Base-by-base conservation (phyloP, 768 basidiomycete genomes). In the Pleurotus tuoliensis region DNA sequence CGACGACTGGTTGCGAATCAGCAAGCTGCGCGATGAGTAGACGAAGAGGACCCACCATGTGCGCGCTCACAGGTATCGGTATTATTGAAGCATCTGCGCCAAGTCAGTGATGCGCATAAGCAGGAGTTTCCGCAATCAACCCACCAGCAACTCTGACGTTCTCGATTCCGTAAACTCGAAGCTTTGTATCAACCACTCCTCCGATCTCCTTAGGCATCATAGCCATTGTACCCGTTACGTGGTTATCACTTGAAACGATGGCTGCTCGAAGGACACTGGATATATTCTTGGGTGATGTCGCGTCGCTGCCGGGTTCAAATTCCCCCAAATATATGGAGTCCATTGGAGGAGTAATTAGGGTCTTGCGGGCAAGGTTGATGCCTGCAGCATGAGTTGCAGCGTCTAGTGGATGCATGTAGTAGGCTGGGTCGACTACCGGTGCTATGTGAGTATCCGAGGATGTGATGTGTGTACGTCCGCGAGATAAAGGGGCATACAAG, bases 381-480 rank as follows among this genome's bases (percentile, higher is more conserved):
- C 66, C 68, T 22, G 65, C 69, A 15, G 71, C 65, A 18, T 74
- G 69, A 3, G 69, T 57, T 1, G 67, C 62, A 8, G 69, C 55
- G 56, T 75, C 74, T 12, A 69, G 46, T 1, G 69, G 67, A 51
- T 72, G 70, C 0, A 67, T 53, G 59, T 72, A 71, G 56, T 75
- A 83, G 41, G 76, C 76, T 0, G 82, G 80, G 62, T 84, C 76
- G 58, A 83, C 80, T 3, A 66, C 63, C 0, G 83, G 81, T 20
- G 69, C 58, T n/a, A 65, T 63, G 58, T 73, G 73, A 1, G 75
- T 69, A 61, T 73, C 63, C 5, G 73, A 69, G 3, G 77, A 77
- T 15, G 67, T 73, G 58, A 82, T 77, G 46, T 77, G 72, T 20
- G 81, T 71, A 5, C 71, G 69, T 15, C 82, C 82, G 22, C 80